Percentiles rank a stretch among this genome's conserved stretches.
These are phyloP conservation scores for Carex littledalei DNA, from an alignment of 176 grass and related monocot species.

Conservation along the genomic window DNA sequence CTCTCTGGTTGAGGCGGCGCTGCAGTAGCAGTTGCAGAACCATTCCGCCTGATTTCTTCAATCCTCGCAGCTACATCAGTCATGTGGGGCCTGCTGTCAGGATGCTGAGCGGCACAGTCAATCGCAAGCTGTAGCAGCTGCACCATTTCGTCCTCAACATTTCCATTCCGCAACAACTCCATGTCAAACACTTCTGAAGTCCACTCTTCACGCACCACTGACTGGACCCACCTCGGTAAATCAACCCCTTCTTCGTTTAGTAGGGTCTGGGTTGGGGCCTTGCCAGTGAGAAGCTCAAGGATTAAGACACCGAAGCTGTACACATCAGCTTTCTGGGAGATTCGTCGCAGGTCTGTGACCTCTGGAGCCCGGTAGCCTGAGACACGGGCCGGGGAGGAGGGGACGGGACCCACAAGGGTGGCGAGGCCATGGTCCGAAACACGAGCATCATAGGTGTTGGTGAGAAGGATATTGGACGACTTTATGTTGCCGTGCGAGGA, in stretches of 20 bases:
- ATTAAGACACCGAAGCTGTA: conserved; percentile 61
- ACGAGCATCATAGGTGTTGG: conserved; percentile 68
- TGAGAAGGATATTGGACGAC: conserved; percentile 95
- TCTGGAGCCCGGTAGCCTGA: conserved; percentile 93
- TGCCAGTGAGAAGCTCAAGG: conserved; percentile 89
- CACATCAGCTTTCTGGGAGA: conserved; percentile 59
- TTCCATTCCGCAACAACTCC: conserved; percentile 86
- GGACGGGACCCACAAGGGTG: conserved; percentile 46
- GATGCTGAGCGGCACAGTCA: conserved; percentile 88
- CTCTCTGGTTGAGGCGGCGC: conserved; percentile 24
- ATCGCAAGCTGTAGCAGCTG: conserved; percentile 93
- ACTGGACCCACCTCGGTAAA: conserved; percentile 93
- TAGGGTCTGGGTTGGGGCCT: conserved; percentile 85
- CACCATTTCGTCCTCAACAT: conserved; percentile 95
- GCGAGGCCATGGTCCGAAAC: conserved; percentile 95
- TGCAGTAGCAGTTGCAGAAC: background rate
- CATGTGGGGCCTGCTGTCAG: conserved; percentile 70
- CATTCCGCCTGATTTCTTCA: conserved; percentile 58
- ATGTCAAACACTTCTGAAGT: conserved; percentile 91
- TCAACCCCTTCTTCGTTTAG: conserved; percentile 90
- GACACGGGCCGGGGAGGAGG: conserved; percentile 46
- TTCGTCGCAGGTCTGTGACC: conserved; percentile 68
- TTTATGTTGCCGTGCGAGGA: conserved; percentile 98
- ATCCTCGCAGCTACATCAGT: conserved; percentile 58
- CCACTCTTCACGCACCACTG: conserved; percentile 88